These are phyloP conservation scores for Panellus pusillus DNA, from an alignment of 768 basidiomycete species.

Conservation along the genomic window DNA sequence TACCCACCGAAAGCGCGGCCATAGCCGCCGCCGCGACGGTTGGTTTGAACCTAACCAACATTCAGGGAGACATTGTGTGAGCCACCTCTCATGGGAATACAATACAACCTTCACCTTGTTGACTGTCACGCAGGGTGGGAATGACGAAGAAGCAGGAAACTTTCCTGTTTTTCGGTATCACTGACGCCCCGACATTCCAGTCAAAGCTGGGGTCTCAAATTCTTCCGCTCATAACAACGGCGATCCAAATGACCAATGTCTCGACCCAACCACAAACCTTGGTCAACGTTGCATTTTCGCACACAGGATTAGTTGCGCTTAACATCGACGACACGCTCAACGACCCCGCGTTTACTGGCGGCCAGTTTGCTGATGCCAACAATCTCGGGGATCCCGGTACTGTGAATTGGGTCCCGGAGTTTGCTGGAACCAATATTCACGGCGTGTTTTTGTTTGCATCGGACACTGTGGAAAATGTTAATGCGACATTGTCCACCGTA, in stretches of 20 bases:
- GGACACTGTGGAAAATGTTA: conserved; percentile 2
- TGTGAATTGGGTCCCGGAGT: conserved; percentile 1
- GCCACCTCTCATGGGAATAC: too few relatives aligned
- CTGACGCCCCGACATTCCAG: conserved; percentile 21
- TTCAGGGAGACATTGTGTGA: too few relatives aligned
- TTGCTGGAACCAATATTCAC: conserved; percentile 3
- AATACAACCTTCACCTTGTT: too few relatives aligned
- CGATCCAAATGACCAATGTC: conserved; percentile 11
- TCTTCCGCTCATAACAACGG: conserved; percentile 19
- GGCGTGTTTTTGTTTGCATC: conserved; percentile 16
- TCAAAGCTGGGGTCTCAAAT: conserved; percentile 9
- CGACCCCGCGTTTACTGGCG: conserved; percentile 14
- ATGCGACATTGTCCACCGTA: conserved; percentile 1
- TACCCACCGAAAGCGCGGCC: too few relatives aligned
- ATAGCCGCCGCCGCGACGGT: too few relatives aligned
- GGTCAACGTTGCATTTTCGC: conserved; percentile 28
- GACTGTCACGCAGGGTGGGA: too few relatives aligned
- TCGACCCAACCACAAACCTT: conserved; percentile 15
- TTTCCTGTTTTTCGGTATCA: conserved; percentile 6
- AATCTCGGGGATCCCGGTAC: conserved; percentile 18
- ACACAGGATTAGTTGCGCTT: conserved; percentile 17
- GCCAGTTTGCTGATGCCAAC: conserved; percentile 10
- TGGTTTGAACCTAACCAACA: too few relatives aligned
- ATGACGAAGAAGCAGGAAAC: too few relatives aligned
- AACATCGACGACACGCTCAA: conserved; percentile 13